phyloP scores from a whole-genome alignment of 2,329 filamentous ascomycete species.

The Colletotrichum graminicola region DNA sequence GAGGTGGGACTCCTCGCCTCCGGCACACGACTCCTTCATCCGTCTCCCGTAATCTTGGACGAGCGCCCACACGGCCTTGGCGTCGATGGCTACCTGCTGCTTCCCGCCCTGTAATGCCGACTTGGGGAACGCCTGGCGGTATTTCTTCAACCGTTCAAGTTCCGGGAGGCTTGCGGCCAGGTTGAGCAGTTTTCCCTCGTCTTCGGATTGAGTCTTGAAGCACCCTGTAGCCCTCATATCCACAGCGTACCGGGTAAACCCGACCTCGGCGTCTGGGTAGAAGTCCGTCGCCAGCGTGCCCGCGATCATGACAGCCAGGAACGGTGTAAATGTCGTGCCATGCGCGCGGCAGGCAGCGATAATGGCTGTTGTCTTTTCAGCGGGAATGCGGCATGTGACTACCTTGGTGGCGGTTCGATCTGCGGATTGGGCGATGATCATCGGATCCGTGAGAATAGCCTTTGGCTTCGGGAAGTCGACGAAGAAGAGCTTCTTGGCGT shows the following conservation, averaged over 20 bases:
- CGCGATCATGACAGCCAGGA: conserved; percentile 39
- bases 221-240: conserved; percentile 50
- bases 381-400: conserved; percentile 22
- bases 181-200: conserved; percentile 29
- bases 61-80: conserved; percentile 22
- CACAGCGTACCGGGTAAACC: conserved; percentile 49
- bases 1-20: conserved; percentile 23
- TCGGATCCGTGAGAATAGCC: conserved; percentile 10
- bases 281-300: conserved; percentile 43
- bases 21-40: conserved; percentile 20
- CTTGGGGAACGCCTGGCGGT: conserved; percentile 12
- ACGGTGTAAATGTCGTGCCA: conserved; percentile 45
- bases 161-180: conserved; percentile 29
- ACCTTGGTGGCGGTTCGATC: conserved; percentile 30
- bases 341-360: conserved; percentile 43
- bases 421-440: neutral
- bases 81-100: neutral
- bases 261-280: conserved; percentile 45
- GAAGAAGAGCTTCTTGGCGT: conserved; percentile 38
- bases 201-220: conserved; percentile 12
- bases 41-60: conserved; percentile 23
- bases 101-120: neutral
- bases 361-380: conserved; percentile 29
- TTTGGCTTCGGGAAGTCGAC: conserved; percentile 23
- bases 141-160: conserved; percentile 21